Evolutionary conservation across 257 asterid species (phyloP), one percentile per base, ranked within the genome.

Genomic region (Plantago major): DNA sequence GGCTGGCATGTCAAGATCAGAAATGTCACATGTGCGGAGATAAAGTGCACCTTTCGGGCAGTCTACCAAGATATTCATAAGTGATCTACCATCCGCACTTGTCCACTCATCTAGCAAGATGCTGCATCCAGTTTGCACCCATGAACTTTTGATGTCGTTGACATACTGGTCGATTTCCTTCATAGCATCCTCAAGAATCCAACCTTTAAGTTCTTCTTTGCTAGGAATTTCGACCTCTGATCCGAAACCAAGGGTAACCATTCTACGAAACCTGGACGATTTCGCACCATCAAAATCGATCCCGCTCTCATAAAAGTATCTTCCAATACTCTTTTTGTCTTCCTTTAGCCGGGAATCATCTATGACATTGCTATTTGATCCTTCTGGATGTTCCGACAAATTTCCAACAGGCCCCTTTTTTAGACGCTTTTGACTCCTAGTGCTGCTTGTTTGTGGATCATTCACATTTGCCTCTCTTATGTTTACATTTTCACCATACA

Each of bases 71-170:
- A 82, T 22, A 47, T 77, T 82, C 3, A 82, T 28, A 12, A 88
- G 60, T 14, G 62, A 55, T 18, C 78, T 62, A 11, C 77, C 76
- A 3, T 62, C 65, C 28, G 46, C 58, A 42, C 70, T 80, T 9
- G 12, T 65, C 95, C 95, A 88, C 51, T 76, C 87, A 45, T 88
- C 96, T 9, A 85, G 64, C 55, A 88, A 64, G 33, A 85, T n/a
- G 58, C 86, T 88, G 73, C 96, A 83, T 0, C 95, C 95, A 0
- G 88, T 71, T 14, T 56, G 47, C 13, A 59, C 64, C 93, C 93
- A 86, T 5, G 87, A 74, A 1, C 3, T 71, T 50, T 46, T 73
- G 6, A 81, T 66, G 3, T 63, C 73, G 1, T 45, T 52, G 37
- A 77, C 79, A 16, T 73, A 68, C 0, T 62, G 65, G 10, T 11